Evolutionary conservation across 2,329 filamentous ascomycete species (phyloP).

Genomic region (Fusarium sp.): DNA sequence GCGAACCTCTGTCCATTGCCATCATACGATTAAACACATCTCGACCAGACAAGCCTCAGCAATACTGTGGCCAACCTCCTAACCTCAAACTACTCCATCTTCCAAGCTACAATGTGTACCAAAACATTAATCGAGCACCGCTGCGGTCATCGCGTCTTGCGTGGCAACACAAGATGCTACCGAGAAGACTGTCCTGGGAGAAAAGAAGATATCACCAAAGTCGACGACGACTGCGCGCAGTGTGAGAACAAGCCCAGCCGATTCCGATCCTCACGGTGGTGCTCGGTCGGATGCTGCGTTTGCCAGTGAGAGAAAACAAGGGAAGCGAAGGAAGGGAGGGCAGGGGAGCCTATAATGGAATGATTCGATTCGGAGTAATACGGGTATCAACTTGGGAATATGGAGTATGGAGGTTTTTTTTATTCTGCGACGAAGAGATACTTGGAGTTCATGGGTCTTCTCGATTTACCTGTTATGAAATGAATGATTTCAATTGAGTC

Average conservation of each 20-base stretch:
- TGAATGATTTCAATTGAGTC: neutral
- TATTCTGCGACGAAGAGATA: neutral
- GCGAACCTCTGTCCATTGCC: neutral
- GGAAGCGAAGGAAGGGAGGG: neutral
- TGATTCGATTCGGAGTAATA: slow-evolving; percentile 17
- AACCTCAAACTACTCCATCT: slow-evolving; percentile 1
- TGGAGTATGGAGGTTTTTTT: slow-evolving; percentile 13
- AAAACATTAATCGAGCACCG: slow-evolving; percentile 50
- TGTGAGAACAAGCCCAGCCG: slow-evolving; percentile 48
- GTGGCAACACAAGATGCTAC: slow-evolving; percentile 53
- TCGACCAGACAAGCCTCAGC: neutral
- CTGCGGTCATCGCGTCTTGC: slow-evolving; percentile 51
- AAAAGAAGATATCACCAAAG: slow-evolving; percentile 47
- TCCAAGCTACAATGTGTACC: slow-evolving; percentile 48
- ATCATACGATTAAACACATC: neutral
- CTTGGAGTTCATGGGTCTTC: slow-evolving; percentile 2
- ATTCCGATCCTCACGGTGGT: slow-evolving; percentile 52
- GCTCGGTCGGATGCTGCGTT: slow-evolving; percentile 50
- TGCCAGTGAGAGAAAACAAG: slow-evolving; percentile 38
- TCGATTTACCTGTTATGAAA: neutral
- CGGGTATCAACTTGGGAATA: slow-evolving; percentile 17
- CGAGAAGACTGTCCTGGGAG: slow-evolving; percentile 47
- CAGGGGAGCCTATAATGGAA: neutral
- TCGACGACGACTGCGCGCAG: slow-evolving; percentile 50
- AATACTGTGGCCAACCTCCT: neutral